phyloP scores from a whole-genome alignment of 768 basidiomycete species.

The Trametes cinnabarina region DNA sequence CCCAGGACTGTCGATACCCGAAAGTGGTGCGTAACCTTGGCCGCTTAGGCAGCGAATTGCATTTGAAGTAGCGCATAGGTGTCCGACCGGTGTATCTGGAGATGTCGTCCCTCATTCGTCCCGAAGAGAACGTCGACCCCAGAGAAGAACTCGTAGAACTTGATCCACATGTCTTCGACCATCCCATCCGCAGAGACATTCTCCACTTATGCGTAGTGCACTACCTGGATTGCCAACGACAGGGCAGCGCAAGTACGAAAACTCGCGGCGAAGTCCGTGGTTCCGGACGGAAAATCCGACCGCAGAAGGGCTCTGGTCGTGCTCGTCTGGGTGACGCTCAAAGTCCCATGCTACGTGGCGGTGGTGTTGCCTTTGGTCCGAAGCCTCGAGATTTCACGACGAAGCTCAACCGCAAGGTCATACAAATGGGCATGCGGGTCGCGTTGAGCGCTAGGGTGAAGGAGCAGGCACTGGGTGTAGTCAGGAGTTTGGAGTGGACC shows the following conservation, averaged over 20 bases:
- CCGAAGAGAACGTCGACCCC: constrained; percentile 39
- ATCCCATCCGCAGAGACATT: constrained; percentile 88
- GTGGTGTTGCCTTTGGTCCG: constrained; percentile 90
- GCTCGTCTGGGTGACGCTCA: constrained; percentile 90
- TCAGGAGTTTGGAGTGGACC: constrained; percentile 70
- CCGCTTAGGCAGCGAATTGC: neutral
- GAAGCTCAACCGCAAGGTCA: constrained; percentile 88
- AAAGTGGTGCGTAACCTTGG: neutral
- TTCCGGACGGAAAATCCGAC: constrained; percentile 84
- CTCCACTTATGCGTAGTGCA: constrained; percentile 90
- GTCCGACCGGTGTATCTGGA: constrained; percentile 54
- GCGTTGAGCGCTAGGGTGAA: constrained; percentile 82
- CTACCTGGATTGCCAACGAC: constrained; percentile 83
- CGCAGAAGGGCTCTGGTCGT: constrained; percentile 87
- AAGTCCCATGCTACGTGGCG: constrained; percentile 84
- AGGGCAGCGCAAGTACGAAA: constrained; percentile 90
- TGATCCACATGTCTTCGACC: constrained; percentile 80
- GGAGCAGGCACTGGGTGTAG: constrained; percentile 72
- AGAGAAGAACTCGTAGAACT: constrained; percentile 56
- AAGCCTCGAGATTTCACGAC: constrained; percentile 91
- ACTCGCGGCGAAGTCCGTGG: constrained; percentile 87
- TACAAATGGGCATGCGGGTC: constrained; percentile 89
- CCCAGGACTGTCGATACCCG: neutral
- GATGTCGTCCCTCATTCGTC: constrained; percentile 58
- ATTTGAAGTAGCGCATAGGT: constrained; percentile 30